Evolutionary conservation across 2,329 filamentous ascomycete genomes (phyloP), one percentile per base, ranked within the genome.

Genomic region (Triangularia verruculosa): DNA sequence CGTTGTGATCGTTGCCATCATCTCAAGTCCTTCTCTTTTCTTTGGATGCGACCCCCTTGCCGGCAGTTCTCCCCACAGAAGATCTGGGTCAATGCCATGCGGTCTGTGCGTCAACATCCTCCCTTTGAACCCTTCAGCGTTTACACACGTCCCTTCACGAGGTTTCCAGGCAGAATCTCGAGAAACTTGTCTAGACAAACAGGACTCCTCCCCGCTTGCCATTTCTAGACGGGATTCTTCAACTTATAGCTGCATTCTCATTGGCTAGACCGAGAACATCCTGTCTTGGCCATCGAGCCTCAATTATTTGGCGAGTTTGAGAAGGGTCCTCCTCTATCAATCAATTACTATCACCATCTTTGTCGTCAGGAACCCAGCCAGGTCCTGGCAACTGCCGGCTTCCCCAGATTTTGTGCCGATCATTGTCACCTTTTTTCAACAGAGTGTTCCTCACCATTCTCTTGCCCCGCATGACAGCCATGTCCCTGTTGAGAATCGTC

Each of bases 391-490:
- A 22, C 32, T 57, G 24, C 52, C 61, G 52, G 25, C 39, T 70
- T 68, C 67, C 69, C 67, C 66, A 69, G 66, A 69, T 64, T 68
- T 62, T 61, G 58, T 27, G 59, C 61, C 32, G 63, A 68, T 67
- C 65, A 17, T 24, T 24, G 22, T 47, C n/a, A 47, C 39, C n/a
- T 47, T n/a, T 9, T 7, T 17, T 20, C 5, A 8, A 4, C 39
- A 47, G 39, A 47, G 39, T 47, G n/a, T 7, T 47, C 32, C 6
- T 24, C 12, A 7, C n/a, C 22, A 9, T 60, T 55, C 39, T 58
- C 58, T 28, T 57, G 55, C 32, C 43, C 57, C 43, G 68, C 64
- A 69, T 68, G 62, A 68, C 54, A 39, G 28, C 24, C 65, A 27
- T 15, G 63, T 63, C 65, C 65, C 57, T 66, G 67, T 59, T 61